These are phyloP conservation scores for Candida montana DNA, from an alignment of 805 yeast genomes.

Conservation along the genomic window DNA sequence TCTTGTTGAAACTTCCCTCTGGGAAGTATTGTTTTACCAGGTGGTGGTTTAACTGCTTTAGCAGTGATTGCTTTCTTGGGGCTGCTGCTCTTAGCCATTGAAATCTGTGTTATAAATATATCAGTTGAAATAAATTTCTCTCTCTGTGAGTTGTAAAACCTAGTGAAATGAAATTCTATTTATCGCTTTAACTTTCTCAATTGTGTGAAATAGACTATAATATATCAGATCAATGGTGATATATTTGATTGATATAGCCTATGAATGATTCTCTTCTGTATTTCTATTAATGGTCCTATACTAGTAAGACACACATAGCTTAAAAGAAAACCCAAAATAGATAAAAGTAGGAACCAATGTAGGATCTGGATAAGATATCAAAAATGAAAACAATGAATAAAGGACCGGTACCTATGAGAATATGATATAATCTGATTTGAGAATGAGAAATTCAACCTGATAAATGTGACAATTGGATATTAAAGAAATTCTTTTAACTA, in stretches of 20 bases:
- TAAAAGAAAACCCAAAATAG: not conserved
- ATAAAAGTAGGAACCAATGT: not conserved
- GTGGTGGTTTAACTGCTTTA: slow-evolving; percentile 24
- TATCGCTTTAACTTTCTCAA: not conserved
- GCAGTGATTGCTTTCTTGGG: slow-evolving; percentile 22
- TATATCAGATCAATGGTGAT: not conserved
- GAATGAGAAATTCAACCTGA: too few species aligned
- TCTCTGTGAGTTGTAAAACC: too few species aligned
- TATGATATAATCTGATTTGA: not conserved
- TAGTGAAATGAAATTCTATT: too few species aligned
- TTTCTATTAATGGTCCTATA: slow-evolving; percentile 1
- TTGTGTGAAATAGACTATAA: not conserved
- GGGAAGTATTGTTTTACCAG: slow-evolving; percentile 25
- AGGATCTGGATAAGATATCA: too few species aligned
- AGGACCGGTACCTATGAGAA: not conserved
- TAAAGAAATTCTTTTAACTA: too few species aligned
- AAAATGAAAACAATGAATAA: not conserved
- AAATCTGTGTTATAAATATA: too few species aligned
- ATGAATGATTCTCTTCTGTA: not conserved
- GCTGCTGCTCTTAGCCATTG: slow-evolving; percentile 9
- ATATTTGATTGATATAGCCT: not conserved
- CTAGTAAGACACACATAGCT: slow-evolving; percentile 6
- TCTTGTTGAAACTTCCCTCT: slow-evolving; percentile 8
- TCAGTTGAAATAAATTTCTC: too few species aligned
- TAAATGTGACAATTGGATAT: too few species aligned